These are phyloP conservation scores for Annulohypoxylon moriforme DNA, from an alignment of 495 filamentous ascomycete species.

Conservation along the genomic window DNA sequence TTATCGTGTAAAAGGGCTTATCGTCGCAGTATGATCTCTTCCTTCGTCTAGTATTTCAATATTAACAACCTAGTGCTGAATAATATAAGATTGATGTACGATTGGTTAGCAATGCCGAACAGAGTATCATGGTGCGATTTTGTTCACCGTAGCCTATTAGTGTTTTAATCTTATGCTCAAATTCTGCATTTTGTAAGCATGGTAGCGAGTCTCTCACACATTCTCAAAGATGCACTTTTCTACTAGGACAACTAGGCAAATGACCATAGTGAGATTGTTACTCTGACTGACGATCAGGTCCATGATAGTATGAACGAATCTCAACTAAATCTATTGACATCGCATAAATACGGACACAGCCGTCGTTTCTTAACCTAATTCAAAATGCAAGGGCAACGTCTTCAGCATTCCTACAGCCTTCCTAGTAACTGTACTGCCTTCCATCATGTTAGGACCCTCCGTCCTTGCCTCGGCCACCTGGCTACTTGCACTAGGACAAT, in stretches of 20 bases:
- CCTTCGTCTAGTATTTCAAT: background rate
- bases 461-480: constrained; percentile 9
- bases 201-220: background rate
- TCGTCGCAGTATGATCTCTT: background rate
- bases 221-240: background rate
- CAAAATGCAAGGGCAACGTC: background rate
- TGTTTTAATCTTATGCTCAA: background rate
- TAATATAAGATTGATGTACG: background rate
- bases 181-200: background rate
- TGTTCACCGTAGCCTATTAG: background rate
- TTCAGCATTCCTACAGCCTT: background rate
- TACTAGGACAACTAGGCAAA: background rate
- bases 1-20: background rate
- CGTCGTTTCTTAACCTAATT: background rate
- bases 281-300: background rate
- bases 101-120: background rate
- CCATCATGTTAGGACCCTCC: background rate
- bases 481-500: constrained; percentile 9
- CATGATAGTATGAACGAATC: background rate
- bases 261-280: background rate
- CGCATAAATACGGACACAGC: background rate
- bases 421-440: background rate
- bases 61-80: constrained; percentile 1
- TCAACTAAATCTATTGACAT: background rate
- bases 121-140: background rate